Base-by-base conservation (phyloP, 1,284 basidiomycete genomes). In the Microbotryum intermedium region DNA sequence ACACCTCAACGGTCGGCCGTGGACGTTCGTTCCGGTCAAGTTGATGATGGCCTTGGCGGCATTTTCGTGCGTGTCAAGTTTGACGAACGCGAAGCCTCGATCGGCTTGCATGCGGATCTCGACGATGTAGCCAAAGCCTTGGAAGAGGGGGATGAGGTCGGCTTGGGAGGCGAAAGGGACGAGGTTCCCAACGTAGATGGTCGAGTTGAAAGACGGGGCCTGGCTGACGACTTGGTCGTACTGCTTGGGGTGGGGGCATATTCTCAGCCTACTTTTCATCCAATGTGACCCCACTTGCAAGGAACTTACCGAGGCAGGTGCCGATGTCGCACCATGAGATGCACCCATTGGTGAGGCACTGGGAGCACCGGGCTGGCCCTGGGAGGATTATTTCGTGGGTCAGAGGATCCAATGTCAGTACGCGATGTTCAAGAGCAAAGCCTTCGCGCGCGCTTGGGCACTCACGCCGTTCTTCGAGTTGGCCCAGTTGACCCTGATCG, bases 401-500 rank as follows among this genome's bases (percentile, higher is more conserved):
- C 34, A 3, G n/a, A n/a, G n/a, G n/a, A n/a, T n/a, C n/a, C n/a
- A n/a, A n/a, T n/a, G 34, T 39, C 18, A 39, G 34, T 39, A 6
- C 34, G 34, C 34, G 18, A 16, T 39, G 11, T 39, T 39, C 34
- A 16, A n/a, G 34, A 39, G 13, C 34, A 9, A 16, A 39, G 18
- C 34, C 34, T 39, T 11, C 13, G 34, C 18, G 11, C 34, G 18
- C 34, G 34, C 34, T 39, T 16, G 18, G n/a, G n/a, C 45, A 21
- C 29, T 28, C 16, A 39, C 7, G 55, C 53, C 55, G 26, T 90
- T 95, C 81, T 97, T 97, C 78, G 93, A 93, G 79, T 95, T 97
- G 53, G 94, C 94, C 94, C 94, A 99, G 79, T 99, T 98, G 76
- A 98, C 93, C 65, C 94, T 87, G 72, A 99, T 97, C 58, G 93